These are phyloP conservation scores for Nemania serpens DNA, from an alignment of 2,329 filamentous ascomycete genomes.

Conservation along the genomic window DNA sequence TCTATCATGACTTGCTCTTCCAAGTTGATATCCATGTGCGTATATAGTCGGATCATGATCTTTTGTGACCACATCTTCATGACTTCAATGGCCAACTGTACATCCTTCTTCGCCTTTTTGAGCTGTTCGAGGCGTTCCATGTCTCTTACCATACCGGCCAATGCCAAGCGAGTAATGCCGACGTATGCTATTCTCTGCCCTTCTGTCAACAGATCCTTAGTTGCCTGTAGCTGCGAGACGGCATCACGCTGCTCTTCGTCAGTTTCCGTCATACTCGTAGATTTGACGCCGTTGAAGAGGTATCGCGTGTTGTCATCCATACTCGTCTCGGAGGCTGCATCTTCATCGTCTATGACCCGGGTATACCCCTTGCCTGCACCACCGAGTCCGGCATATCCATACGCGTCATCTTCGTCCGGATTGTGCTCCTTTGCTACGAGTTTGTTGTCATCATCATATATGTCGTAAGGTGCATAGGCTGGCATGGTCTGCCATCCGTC, in stretches of 20 bases:
- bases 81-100: conserved; percentile 72
- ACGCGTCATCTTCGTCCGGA: conserved; percentile 68
- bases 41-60: conserved; percentile 94
- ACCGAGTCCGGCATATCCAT: conserved; percentile 76
- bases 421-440: conserved; percentile 81
- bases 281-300: conserved; percentile 75
- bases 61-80: conserved; percentile 97
- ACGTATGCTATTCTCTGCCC: conserved; percentile 96
- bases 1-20: conserved; percentile 98
- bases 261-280: conserved; percentile 64
- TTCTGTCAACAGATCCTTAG: conserved; percentile 92
- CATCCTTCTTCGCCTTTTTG: conserved; percentile 72
- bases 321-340: conserved; percentile 90
- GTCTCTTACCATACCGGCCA: conserved; percentile 76
- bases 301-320: conserved; percentile 98
- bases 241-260: conserved; percentile 87
- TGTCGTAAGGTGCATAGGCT: conserved; percentile 86
- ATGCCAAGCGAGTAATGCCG: conserved; percentile 80
- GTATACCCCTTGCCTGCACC: conserved; percentile 96
- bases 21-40: conserved; percentile 93
- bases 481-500: conserved; percentile 93
- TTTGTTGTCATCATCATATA: conserved; percentile 92
- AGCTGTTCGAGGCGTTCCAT: conserved; percentile 64
- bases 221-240: conserved; percentile 89
- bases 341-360: conserved; percentile 90